phyloP scores from a whole-genome alignment of 108 stramenopile genomes.

The Conticribra weissflogii region DNA sequence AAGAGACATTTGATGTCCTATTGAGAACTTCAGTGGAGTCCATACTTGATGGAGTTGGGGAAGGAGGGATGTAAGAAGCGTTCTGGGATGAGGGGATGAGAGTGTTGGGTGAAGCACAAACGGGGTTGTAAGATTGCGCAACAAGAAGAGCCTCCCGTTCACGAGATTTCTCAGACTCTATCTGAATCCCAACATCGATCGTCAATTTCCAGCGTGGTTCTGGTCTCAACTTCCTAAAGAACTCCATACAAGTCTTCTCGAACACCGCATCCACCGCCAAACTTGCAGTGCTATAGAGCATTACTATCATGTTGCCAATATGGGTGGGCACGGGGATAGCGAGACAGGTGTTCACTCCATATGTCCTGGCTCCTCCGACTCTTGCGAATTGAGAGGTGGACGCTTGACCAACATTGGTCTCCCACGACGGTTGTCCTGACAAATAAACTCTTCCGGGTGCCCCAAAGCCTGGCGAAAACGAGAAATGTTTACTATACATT shows the following conservation, averaged over 20 bases:
- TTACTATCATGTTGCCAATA: slow-evolving; percentile 69
- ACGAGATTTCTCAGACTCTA: background rate
- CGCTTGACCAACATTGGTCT: slow-evolving; percentile 43
- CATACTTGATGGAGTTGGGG: background rate
- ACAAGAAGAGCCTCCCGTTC: background rate
- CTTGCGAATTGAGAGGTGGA: slow-evolving; percentile 63
- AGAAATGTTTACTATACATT: slow-evolving; percentile 71
- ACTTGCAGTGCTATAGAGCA: slow-evolving; percentile 59
- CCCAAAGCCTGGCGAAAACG: slow-evolving; percentile 72
- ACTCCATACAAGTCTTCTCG: slow-evolving; percentile 35
- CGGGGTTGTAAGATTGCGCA: background rate
- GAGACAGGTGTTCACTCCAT: slow-evolving; percentile 73
- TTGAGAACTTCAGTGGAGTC: background rate
- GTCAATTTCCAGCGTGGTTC: slow-evolving; percentile 77
- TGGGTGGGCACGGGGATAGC: slow-evolving; percentile 64
- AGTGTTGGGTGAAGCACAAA: slow-evolving; percentile 7
- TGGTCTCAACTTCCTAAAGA: slow-evolving; percentile 53
- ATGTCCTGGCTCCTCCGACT: slow-evolving; percentile 72
- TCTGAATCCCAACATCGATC: slow-evolving; percentile 49
- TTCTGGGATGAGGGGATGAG: background rate
- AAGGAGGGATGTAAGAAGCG: background rate
- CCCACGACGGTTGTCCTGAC: slow-evolving; percentile 59
- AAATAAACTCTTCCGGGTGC: slow-evolving; percentile 75
- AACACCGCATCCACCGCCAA: slow-evolving; percentile 44
- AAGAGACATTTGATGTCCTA: background rate